Evolutionary conservation across 345 rosid species (phyloP).

Genomic region (Cardiospermum halicacabum): DNA sequence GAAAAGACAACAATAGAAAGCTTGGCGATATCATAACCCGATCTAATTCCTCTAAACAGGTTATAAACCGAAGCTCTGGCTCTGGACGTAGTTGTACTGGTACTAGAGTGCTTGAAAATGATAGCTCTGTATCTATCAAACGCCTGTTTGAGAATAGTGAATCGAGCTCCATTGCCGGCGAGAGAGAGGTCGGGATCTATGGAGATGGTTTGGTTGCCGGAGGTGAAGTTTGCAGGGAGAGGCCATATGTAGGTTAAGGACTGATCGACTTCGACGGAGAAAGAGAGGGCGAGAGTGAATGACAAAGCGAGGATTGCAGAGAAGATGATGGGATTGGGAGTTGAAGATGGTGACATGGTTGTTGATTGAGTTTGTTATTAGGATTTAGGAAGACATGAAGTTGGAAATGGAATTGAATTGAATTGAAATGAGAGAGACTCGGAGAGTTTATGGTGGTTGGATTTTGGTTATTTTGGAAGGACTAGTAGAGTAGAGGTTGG

Average conservation of each 20-base stretch:
- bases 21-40: conserved; percentile 50
- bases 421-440: too few relatives aligned
- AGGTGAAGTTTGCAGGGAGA: conserved; percentile 57
- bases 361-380: not conserved
- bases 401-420: too few relatives aligned
- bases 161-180: conserved; percentile 43
- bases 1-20: conserved; percentile 63
- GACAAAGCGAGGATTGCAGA: conserved; percentile 16
- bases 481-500: too few relatives aligned
- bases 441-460: too few relatives aligned
- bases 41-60: conserved; percentile 26
- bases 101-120: conserved; percentile 65
- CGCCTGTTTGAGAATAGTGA: conserved; percentile 49
- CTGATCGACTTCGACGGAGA: conserved; percentile 15
- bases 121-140: conserved; percentile 65
- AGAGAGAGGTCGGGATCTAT: conserved; percentile 60
- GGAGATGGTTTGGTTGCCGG: conserved; percentile 56
- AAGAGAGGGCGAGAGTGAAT: conserved; percentile 1
- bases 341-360: conserved; percentile 7
- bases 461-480: too few relatives aligned
- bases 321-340: conserved; percentile 2
- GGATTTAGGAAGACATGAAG: too few relatives aligned
- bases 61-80: conserved; percentile 24
- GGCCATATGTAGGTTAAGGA: conserved; percentile 72
- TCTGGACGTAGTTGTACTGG: not conserved